Conservation (phyloP, 2,329 filamentous ascomycete species). For the Exophiala alcalophila region DNA sequence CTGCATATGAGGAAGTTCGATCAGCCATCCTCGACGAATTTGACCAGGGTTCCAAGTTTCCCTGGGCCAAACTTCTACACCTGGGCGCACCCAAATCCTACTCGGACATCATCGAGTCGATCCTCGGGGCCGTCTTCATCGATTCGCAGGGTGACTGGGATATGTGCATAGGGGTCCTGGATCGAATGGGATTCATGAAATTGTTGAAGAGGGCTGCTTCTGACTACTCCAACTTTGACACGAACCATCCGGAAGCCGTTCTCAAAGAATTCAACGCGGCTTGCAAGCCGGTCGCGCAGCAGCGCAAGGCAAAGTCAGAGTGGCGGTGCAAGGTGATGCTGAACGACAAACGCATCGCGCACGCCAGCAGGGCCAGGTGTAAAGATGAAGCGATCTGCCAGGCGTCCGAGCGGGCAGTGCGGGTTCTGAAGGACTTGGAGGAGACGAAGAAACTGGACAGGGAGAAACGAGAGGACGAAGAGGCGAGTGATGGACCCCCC, state of each 20-base stretch:
- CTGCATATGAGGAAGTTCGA: conserved; percentile 48
- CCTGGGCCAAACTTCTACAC: conserved; percentile 69
- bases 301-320: not conserved
- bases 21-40: conserved; percentile 53
- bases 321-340: conserved; percentile 22
- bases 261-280: conserved; percentile 1
- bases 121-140: conserved; percentile 79
- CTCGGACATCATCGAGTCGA: conserved; percentile 76
- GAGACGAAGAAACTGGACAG: too few species aligned
- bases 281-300: conserved; percentile 1
- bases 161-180: conserved; percentile 59
- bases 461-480: too few species aligned
- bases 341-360: conserved; percentile 10
- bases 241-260: conserved; percentile 10
- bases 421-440: too few species aligned
- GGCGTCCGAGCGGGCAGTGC: conserved; percentile 21
- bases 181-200: conserved; percentile 58
- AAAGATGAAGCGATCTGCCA: conserved; percentile 22
- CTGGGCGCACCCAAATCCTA: conserved; percentile 72
- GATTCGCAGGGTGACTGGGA: conserved; percentile 65
- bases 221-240: conserved; percentile 17
- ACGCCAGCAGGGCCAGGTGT: conserved; percentile 12
- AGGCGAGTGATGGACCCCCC: too few species aligned
- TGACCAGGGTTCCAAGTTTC: conserved; percentile 56
- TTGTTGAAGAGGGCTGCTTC: conserved; percentile 26